A percentile compares a stretch with the other conserved stretches of the same genome.
These are phyloP conservation scores for Trichoderma sp. DNA, from an alignment of 2,329 filamentous ascomycete species.

Conservation along the genomic window DNA sequence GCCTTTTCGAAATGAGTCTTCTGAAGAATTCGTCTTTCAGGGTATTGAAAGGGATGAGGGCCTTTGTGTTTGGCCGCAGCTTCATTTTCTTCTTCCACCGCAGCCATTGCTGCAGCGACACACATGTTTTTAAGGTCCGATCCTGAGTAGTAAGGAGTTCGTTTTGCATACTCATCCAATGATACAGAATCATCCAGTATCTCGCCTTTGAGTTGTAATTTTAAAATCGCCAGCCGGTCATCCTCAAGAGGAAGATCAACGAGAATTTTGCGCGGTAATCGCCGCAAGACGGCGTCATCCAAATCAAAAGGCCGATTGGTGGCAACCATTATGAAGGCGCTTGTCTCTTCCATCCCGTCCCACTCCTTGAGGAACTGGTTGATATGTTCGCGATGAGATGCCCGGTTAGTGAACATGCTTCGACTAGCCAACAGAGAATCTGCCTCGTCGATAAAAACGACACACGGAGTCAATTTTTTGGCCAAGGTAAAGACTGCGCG, in stretches of 20 bases:
- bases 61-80: constrained; percentile 39
- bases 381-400: constrained; percentile 81
- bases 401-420: constrained; percentile 61
- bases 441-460: constrained; percentile 96
- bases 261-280: constrained; percentile 69
- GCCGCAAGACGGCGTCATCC: constrained; percentile 80
- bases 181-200: constrained; percentile 59
- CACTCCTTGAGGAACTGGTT: constrained; percentile 97
- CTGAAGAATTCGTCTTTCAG: constrained; percentile 55
- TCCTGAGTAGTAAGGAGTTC: constrained; percentile 76
- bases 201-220: constrained; percentile 70
- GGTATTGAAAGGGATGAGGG: constrained; percentile 56
- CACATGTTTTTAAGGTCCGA: constrained; percentile 81
- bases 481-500: constrained; percentile 87
- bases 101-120: constrained; percentile 75
- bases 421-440: constrained; percentile 87
- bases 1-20: constrained; percentile 79
- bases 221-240: constrained; percentile 67
- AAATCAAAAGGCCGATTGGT: constrained; percentile 95
- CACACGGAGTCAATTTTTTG: constrained; percentile 84
- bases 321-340: constrained; percentile 96
- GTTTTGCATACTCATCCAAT: constrained; percentile 60
- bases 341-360: constrained; percentile 82
- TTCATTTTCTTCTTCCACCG: constrained; percentile 69
- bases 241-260: constrained; percentile 68